Base-by-base conservation (phyloP, 306 rosid species). In the Sesbania bispinosa region DNA sequence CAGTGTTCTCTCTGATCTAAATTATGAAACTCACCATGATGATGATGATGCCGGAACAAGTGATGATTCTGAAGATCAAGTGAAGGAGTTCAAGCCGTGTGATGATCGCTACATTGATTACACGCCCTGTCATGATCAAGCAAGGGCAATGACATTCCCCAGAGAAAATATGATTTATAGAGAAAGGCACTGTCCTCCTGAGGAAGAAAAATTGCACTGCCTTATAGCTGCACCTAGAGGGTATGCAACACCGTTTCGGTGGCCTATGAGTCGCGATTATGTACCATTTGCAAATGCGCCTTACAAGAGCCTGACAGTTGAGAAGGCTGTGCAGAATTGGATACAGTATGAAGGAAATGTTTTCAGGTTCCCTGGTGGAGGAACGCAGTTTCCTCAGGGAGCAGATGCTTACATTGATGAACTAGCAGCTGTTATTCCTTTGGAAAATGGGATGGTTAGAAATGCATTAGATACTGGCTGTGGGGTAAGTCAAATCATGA, bases 221-320 rank as follows among this genome's bases (percentile, higher is more conserved):
- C 61, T 91, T 51, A 88, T 91, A 70, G 96, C 97, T 3, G 97
- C 97, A 30, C 97, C 97, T 2, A 85, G 87, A 71, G 97, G 97
- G 18, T 91, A 91, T 74, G 92, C 85, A 8, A 87, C 90, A 7
- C 96, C 97, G 1, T 91, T 88, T 62, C 86, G 78, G 1, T 91
- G 97, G 96, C 97, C 97, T 21, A 80, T 67, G 78, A 91, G 97
- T 46, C 90, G 93, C 11, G 93, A 91, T 67, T 86, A 83, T 80
- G 97, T 88, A 27, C 94, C 92, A 0, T 91, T 62, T 82, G 97
- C 97, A 5, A 91, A 91, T 78, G 93, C 94, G n/a, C 97, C 97
- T 0, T 91, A 91, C 77, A 91, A 91, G 86, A 91, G 97, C 71
- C 81, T 91, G 76, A 91, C 97, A 2, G 97, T 91, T 14, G 97